phyloP scores from a whole-genome alignment of 345 rosid genomes.

The Stellera chamaejasme region DNA sequence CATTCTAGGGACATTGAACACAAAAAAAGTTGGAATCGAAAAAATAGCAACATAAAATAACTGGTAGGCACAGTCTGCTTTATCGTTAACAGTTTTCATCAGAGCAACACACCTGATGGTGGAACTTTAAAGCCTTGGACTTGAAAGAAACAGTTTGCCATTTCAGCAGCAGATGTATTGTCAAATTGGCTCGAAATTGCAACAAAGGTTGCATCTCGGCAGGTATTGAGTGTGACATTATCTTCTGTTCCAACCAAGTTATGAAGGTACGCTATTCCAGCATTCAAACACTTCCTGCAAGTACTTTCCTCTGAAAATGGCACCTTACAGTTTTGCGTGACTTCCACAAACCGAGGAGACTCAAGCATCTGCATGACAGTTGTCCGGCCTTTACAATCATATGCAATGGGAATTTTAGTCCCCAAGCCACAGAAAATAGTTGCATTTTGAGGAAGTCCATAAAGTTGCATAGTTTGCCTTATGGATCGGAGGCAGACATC shows the following conservation, averaged over 20 bases:
- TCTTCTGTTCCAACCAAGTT: constrained; percentile 46
- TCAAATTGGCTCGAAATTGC: constrained; percentile 74
- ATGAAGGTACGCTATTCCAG: constrained; percentile 65
- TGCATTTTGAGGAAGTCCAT: constrained; percentile 81
- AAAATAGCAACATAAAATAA: too few relatives aligned
- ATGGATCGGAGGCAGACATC: constrained; percentile 54
- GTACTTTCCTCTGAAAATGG: constrained; percentile 42
- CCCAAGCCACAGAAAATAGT: constrained; percentile 77
- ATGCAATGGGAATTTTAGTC: constrained; percentile 70
- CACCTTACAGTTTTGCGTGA: constrained; percentile 48
- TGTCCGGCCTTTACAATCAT: constrained; percentile 60
- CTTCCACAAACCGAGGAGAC: constrained; percentile 55
- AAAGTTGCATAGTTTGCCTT: constrained; percentile 57
- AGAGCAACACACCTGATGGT: constrained; percentile 33
- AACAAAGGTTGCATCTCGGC: constrained; percentile 84
- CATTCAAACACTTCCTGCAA: constrained; percentile 74
- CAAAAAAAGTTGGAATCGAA: too few relatives aligned
- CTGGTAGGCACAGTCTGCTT: too few relatives aligned
- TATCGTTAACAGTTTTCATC: too few relatives aligned
- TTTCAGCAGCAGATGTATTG: constrained; percentile 39
- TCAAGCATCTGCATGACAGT: constrained; percentile 72
- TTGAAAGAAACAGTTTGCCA: constrained; percentile 84
- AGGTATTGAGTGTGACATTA: constrained; percentile 67
- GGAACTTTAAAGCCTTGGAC: constrained; percentile 52
- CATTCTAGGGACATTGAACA: too few relatives aligned